These are phyloP conservation scores for Ettlia oleoabundans DNA, from an alignment of 139 green algal genomes.

Conservation along the genomic window DNA sequence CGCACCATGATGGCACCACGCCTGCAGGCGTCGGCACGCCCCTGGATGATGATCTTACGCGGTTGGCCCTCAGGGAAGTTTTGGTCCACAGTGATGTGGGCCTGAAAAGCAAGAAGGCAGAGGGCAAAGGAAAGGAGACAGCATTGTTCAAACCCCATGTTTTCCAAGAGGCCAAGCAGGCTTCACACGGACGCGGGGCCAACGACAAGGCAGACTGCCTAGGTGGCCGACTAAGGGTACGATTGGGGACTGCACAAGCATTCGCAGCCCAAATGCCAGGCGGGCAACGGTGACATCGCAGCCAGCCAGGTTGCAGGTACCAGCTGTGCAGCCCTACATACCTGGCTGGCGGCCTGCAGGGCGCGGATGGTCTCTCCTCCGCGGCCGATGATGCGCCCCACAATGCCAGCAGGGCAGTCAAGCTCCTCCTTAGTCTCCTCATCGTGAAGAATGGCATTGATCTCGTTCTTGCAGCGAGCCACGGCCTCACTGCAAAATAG, in stretches of 20 bases:
- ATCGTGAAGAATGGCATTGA: slow-evolving; percentile 50
- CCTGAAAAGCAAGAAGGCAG: neutral
- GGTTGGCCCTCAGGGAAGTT: slow-evolving; percentile 64
- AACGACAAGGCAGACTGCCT: too few species aligned
- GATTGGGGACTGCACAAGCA: too few species aligned
- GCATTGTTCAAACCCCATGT: neutral
- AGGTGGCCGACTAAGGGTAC: too few species aligned
- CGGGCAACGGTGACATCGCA: too few species aligned
- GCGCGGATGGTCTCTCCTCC: slow-evolving; percentile 97
- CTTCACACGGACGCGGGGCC: too few species aligned
- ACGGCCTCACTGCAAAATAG: slow-evolving; percentile 25
- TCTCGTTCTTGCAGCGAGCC: slow-evolving; percentile 14
- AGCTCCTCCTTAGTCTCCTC: slow-evolving; percentile 47
- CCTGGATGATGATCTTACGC: slow-evolving; percentile 78
- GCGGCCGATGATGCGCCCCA: slow-evolving; percentile 95
- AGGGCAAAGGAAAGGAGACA: slow-evolving; percentile 33
- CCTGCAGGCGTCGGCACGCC: slow-evolving; percentile 65
- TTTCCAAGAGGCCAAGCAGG: neutral
- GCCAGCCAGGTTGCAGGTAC: too few species aligned
- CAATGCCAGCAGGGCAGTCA: slow-evolving; percentile 81
- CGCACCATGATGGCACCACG: slow-evolving; percentile 77
- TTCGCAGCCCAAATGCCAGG: too few species aligned
- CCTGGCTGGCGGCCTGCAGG: slow-evolving; percentile 84
- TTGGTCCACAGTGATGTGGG: slow-evolving; percentile 57
- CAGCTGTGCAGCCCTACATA: too few species aligned